Percentiles rank a stretch among this genome's conserved stretches.
phyloP scores from a whole-genome alignment of 164 flowering plant genomes.

The Amborella trichopoda region DNA sequence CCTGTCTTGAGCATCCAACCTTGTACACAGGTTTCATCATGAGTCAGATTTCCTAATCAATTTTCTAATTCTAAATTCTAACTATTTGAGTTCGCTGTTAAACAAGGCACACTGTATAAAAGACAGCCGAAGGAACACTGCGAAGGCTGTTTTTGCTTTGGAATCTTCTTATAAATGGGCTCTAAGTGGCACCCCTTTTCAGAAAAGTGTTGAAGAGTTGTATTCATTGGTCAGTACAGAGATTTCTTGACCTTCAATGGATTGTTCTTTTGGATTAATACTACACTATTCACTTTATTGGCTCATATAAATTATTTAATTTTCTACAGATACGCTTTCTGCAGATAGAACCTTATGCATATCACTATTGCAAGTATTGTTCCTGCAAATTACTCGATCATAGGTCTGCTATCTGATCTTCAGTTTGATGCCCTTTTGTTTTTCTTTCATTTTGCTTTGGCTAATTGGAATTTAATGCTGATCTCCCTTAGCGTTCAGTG shows the following conservation, averaged over 20 bases:
- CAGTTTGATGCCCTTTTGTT: too few relatives aligned
- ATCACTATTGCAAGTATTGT: constrained; percentile 82
- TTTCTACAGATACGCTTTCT: constrained; percentile 82
- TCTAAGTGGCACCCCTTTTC: constrained; percentile 94
- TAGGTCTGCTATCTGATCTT: constrained; percentile 23
- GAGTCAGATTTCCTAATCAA: too few relatives aligned
- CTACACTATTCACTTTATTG: too few relatives aligned
- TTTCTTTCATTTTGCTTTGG: neutral
- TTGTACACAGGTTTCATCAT: too few relatives aligned
- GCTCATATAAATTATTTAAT: neutral
- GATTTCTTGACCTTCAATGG: neutral
- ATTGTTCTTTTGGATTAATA: neutral
- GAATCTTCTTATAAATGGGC: constrained; percentile 89
- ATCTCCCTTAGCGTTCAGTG: too few relatives aligned
- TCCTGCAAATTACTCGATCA: constrained; percentile 77
- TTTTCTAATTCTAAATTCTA: too few relatives aligned
- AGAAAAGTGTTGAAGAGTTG: constrained; percentile 93
- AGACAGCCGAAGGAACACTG: constrained; percentile 69
- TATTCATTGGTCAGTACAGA: constrained; percentile 63
- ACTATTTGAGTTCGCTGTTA: too few relatives aligned
- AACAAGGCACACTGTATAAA: constrained; percentile 96
- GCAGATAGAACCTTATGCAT: constrained; percentile 69
- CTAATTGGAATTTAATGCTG: too few relatives aligned
- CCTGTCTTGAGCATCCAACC: too few relatives aligned
- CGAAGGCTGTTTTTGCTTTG: constrained; percentile 72